Percentiles rank a stretch among this genome's conserved stretches.
phyloP scores from a whole-genome alignment of 176 grass and related monocot genomes.

The Paspalum vaginatum region DNA sequence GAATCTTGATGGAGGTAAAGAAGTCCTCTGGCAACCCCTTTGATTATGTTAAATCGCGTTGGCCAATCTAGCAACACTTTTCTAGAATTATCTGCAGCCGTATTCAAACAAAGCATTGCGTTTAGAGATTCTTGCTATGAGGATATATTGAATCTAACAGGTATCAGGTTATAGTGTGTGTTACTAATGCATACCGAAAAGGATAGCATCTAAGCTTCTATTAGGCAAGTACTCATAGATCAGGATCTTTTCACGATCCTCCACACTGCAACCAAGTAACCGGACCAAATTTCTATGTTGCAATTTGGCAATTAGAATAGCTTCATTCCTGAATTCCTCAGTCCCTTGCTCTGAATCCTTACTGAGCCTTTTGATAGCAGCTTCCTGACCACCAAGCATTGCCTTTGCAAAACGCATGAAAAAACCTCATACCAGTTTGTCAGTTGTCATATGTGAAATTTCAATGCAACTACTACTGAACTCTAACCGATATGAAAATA shows the following conservation, averaged over 20 bases:
- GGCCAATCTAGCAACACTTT: slow-evolving; percentile 37
- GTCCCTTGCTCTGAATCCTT: slow-evolving; percentile 47
- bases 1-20: slow-evolving; percentile 66
- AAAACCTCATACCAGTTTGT: background rate
- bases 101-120: background rate
- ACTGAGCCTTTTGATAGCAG: slow-evolving; percentile 53
- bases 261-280: slow-evolving; percentile 38
- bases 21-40: slow-evolving; percentile 55
- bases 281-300: slow-evolving; percentile 40
- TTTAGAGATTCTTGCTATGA: background rate
- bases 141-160: background rate
- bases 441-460: background rate
- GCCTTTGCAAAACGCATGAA: background rate
- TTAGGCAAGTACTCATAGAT: slow-evolving; percentile 47
- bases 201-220: slow-evolving; percentile 34
- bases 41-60: slow-evolving; percentile 51
- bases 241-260: slow-evolving; percentile 43
- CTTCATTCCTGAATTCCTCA: slow-evolving; percentile 38
- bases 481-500: background rate
- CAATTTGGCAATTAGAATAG: slow-evolving; percentile 39
- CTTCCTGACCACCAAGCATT: slow-evolving; percentile 35
- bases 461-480: background rate
- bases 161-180: background rate
- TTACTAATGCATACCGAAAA: slow-evolving; percentile 33
- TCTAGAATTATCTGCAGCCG: slow-evolving; percentile 28